Evolutionary conservation across 139 green algal species (phyloP).

Genomic region (Tetradesmus obliquus): DNA sequence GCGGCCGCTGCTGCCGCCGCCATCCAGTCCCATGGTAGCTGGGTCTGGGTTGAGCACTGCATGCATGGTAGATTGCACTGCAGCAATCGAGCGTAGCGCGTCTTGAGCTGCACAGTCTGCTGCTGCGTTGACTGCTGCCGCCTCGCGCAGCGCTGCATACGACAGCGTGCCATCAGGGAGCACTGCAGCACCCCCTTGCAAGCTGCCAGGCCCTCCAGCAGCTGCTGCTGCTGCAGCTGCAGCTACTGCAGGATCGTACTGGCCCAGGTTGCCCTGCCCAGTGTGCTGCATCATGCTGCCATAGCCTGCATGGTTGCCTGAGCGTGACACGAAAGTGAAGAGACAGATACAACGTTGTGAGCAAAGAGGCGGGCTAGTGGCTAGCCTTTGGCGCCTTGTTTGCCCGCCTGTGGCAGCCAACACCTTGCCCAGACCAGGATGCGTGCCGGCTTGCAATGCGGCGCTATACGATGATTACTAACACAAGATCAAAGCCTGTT

Average conservation of each 20-base stretch:
- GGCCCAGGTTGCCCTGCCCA: background rate
- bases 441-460: background rate
- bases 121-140: constrained; percentile 32
- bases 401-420: background rate
- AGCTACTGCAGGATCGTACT: background rate
- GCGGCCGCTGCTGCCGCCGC: background rate
- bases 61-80: background rate
- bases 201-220: background rate
- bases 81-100: constrained; percentile 4
- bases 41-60: background rate
- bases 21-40: background rate
- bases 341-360: background rate
- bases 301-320: background rate
- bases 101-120: constrained; percentile 37
- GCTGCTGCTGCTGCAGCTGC: constrained; percentile 24
- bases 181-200: background rate
- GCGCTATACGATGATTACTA: background rate
- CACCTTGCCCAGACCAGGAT: background rate
- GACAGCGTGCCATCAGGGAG: background rate
- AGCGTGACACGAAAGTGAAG: background rate
- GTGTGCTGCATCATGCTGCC: background rate
- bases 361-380: background rate
- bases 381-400: background rate
- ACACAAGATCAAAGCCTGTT: background rate
- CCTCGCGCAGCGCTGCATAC: constrained; percentile 4